A percentile compares a stretch with the other conserved stretches of the same genome.
Evolutionary conservation across 768 basidiomycete species (phyloP).

Genomic region (Erythrobasidium yunnanense): DNA sequence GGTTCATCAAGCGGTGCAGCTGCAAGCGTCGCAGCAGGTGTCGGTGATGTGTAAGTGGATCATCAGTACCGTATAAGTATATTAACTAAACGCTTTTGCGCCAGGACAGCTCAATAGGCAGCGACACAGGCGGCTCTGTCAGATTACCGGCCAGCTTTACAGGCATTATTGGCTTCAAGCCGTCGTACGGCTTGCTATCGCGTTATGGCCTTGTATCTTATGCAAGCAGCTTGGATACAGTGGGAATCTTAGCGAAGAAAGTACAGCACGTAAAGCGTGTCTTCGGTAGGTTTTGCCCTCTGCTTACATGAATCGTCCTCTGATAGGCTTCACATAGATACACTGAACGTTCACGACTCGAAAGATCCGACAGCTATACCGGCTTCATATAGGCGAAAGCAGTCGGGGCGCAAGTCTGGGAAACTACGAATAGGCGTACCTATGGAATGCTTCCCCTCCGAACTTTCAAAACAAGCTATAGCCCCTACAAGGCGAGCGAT

Average conservation of each 20-base stretch:
- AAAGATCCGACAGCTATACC: slow-evolving; percentile 35
- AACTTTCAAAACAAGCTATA: slow-evolving; percentile 49
- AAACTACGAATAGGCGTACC: not conserved
- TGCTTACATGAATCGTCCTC: too few relatives aligned
- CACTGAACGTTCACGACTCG: slow-evolving; percentile 25
- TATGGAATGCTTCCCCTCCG: slow-evolving; percentile 69
- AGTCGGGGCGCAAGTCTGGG: not conserved
- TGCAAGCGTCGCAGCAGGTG: slow-evolving; percentile 72
- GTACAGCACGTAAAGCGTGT: slow-evolving; percentile 49
- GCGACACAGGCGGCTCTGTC: slow-evolving; percentile 91
- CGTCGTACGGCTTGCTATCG: slow-evolving; percentile 83
- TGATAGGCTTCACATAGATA: slow-evolving; percentile 4
- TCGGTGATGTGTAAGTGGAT: slow-evolving; percentile 68
- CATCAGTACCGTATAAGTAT: not conserved
- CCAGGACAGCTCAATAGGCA: slow-evolving; percentile 73
- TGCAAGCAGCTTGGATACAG: slow-evolving; percentile 89
- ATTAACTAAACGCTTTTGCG: slow-evolving; percentile 4
- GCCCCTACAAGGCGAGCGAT: slow-evolving; percentile 46
- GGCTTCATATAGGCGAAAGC: not conserved
- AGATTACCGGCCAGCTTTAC: slow-evolving; percentile 90
- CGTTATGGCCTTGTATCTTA: slow-evolving; percentile 88
- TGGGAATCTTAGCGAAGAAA: slow-evolving; percentile 62
- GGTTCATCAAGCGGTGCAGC: slow-evolving; percentile 94
- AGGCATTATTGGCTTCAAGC: slow-evolving; percentile 82
- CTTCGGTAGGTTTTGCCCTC: slow-evolving; percentile 52